These are phyloP conservation scores for Rhodotorula kratochvilovae DNA, from an alignment of 768 basidiomycete genomes.

Conservation along the genomic window DNA sequence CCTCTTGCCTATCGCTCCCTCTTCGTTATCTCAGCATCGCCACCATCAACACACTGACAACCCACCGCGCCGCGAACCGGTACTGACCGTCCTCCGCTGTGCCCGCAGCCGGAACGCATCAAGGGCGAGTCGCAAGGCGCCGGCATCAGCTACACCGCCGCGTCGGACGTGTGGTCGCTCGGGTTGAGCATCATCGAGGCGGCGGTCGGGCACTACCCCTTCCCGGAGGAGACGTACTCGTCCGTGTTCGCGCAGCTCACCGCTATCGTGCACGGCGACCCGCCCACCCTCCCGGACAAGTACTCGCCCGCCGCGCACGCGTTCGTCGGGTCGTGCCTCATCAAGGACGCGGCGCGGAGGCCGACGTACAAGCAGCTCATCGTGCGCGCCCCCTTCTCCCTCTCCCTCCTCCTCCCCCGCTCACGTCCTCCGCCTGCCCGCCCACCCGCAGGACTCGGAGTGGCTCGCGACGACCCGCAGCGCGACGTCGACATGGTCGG, in stretches of 20 bases:
- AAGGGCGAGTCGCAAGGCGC: conserved; percentile 85
- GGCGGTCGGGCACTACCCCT: conserved; percentile 80
- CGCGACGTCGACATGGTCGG: conserved; percentile 74
- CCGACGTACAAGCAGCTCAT: conserved; percentile 80
- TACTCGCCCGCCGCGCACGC: conserved; percentile 69
- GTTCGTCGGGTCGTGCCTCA: conserved; percentile 74
- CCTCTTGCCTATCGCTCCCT: too few species aligned
- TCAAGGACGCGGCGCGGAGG: conserved; percentile 70
- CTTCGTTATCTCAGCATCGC: too few species aligned
- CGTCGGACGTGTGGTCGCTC: conserved; percentile 96
- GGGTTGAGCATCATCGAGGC: conserved; percentile 92
- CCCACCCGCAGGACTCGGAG: conserved; percentile 61
- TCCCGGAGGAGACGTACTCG: conserved; percentile 92
- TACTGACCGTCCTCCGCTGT: not conserved
- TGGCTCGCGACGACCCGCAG: conserved; percentile 63
- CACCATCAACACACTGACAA: too few species aligned
- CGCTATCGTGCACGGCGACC: conserved; percentile 94
- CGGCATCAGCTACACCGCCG: conserved; percentile 84
- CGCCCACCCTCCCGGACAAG: conserved; percentile 72
- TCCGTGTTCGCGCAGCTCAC: conserved; percentile 95
- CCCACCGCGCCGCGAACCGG: too few species aligned
- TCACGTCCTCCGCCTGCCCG: not conserved
- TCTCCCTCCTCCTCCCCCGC: too few species aligned
- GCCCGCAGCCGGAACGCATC: conserved; percentile 80
- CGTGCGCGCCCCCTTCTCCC: too few species aligned